Base-by-base conservation (phyloP, 2,329 filamentous ascomycete species). In the Microsporum ferrugineum region DNA sequence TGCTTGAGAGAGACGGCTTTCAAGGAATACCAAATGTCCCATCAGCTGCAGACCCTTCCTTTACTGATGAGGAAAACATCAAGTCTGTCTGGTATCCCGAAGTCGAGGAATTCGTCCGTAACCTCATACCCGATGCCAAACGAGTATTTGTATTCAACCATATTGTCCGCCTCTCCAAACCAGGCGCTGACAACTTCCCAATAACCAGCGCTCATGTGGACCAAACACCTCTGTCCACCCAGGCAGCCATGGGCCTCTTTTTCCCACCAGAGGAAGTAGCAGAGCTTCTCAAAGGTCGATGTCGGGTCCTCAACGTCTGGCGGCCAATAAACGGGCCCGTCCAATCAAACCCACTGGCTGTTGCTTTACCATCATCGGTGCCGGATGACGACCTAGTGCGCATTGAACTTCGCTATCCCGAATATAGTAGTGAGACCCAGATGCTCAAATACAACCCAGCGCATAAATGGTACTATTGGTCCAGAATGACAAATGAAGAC, bases 271-370 rank as follows among this genome's bases (percentile, higher is more conserved):
- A 81, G 7, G 87, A 91, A 63, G 88, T 88, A 0, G 84, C 86
- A 2, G 69, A 74, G 60, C 77, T 92, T 0, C 80, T 92, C 0
- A 71, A 79, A 62, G 83, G 81, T 2, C 84, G 90, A 1, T 91
- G 89, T 73, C 83, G 90, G 63, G 89, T 96, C 69, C 83, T 96
- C 72, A 96, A 95, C 66, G 86, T 96, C 56, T 96, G 91, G 91
- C 81, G 88, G 0, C 85, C 85, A 0, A 72, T 86, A 17, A 84
- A 83, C 56, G 82, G 79, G 0, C 78, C 80, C 1, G 80, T 85
- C 0, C 79, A 83, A 60, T 76, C 77, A 0, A 78, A 75, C 29
- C 84, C 85, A 1, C 75, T 86, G 1, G 82, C 79, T 0, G 80
- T 84, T 58, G 83, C 84, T 0, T 80, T 83, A 4, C 80, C 79